A percentile compares a stretch with the other conserved stretches of the same genome.
Evolutionary conservation across 73 alveolate genomes (phyloP).

Genomic region (Tetrahymena malaccensis): DNA sequence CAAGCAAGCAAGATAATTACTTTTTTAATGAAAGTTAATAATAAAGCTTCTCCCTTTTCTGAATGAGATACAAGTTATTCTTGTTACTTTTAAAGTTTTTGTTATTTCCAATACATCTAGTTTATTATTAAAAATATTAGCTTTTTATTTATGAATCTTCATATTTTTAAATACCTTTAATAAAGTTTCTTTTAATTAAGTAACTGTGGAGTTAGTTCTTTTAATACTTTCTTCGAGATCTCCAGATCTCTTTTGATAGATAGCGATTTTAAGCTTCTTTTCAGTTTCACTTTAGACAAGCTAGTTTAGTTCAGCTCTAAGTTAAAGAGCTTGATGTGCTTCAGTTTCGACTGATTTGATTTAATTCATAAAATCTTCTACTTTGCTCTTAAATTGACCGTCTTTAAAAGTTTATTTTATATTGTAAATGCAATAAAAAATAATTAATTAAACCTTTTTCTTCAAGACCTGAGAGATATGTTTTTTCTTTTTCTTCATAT

Average conservation of each 20-base stretch:
- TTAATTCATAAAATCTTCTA: not conserved
- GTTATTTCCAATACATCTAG: not conserved
- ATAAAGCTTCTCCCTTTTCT: not conserved
- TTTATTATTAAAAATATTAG: not conserved
- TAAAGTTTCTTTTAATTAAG: not conserved
- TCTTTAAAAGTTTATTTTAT: not conserved
- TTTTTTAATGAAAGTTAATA: not conserved
- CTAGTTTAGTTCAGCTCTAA: not conserved
- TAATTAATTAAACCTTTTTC: not conserved
- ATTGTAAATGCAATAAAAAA: not conserved
- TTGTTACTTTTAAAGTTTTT: not conserved
- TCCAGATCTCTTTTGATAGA: not conserved
- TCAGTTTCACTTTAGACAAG: not conserved
- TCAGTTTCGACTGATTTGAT: not conserved
- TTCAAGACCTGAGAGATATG: not conserved
- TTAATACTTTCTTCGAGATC: not conserved
- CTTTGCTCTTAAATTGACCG: not conserved
- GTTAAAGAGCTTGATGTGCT: not conserved
- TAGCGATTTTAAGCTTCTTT: not conserved
- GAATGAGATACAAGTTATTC: not conserved
- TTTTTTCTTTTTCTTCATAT: not conserved
- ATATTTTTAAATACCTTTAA: not conserved
- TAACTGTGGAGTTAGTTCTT: not conserved
- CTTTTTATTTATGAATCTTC: not conserved
- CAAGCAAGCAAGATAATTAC: not conserved